Conservation (phyloP, 495 filamentous ascomycete genomes). For the Parmelia sp. region DNA sequence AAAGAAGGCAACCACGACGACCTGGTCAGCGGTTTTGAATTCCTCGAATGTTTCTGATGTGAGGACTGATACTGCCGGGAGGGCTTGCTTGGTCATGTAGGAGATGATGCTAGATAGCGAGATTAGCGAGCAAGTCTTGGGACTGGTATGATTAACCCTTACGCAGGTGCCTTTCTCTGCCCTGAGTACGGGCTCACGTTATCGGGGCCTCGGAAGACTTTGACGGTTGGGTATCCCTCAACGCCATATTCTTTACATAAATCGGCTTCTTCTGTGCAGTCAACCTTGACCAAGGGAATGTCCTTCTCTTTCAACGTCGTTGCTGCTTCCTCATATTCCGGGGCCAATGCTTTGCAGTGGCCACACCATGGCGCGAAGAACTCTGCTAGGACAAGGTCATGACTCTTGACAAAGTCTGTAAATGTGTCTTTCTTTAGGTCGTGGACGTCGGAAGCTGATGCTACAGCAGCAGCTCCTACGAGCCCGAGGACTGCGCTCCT, state of each 20-base stretch:
- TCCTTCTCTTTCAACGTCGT: constrained; percentile 92
- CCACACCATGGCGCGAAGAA: constrained; percentile 99
- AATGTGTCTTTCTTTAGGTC: constrained; percentile 83
- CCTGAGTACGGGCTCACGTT: constrained; percentile 77
- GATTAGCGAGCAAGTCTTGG: neutral
- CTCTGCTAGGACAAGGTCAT: constrained; percentile 88
- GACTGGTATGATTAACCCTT: constrained; percentile 36
- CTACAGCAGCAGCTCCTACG: constrained; percentile 52
- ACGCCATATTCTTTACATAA: constrained; percentile 86
- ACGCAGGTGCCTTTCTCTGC: constrained; percentile 85
- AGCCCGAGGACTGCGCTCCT: constrained; percentile 52
- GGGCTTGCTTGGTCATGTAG: constrained; percentile 98
- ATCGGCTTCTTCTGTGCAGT: constrained; percentile 90
- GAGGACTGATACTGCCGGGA: constrained; percentile 82
- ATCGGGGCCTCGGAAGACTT: constrained; percentile 95
- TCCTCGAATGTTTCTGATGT: constrained; percentile 77
- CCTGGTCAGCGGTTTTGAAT: constrained; percentile 97
- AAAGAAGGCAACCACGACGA: constrained; percentile 87
- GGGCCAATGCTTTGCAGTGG: constrained; percentile 93
- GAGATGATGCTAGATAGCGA: constrained; percentile 67
- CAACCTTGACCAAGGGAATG: constrained; percentile 87
- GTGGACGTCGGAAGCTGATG: constrained; percentile 75
- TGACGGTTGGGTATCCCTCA: constrained; percentile 95
- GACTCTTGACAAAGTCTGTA: constrained; percentile 71
- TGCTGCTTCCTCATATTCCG: constrained; percentile 89